A percentile compares a stretch with the other conserved stretches of the same genome.
These are phyloP conservation scores for Luzula sylvatica DNA, from an alignment of 176 grass and related monocot species.

Conservation along the genomic window DNA sequence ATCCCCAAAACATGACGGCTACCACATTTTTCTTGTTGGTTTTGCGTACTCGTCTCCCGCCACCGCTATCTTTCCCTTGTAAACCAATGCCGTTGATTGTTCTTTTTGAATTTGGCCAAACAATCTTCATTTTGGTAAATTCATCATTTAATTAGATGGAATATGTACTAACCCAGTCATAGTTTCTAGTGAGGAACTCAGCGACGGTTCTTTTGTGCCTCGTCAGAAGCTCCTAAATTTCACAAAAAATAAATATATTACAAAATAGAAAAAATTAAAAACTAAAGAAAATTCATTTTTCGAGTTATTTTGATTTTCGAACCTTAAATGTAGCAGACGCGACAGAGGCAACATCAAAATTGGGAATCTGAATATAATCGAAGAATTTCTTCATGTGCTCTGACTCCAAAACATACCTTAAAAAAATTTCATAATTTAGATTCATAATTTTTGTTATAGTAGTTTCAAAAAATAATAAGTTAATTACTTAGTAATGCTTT, in stretches of 20 bases:
- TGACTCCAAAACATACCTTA: constrained; percentile 90
- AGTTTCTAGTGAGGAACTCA: constrained; percentile 91
- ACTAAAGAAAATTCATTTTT: too few relatives aligned
- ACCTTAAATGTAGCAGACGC: constrained; percentile 93
- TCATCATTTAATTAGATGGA: constrained; percentile 19
- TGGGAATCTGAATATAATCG: constrained; percentile 91
- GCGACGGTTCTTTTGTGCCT: constrained; percentile 98
- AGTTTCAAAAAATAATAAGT: constrained; percentile 5
- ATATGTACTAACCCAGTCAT: constrained; percentile 71
- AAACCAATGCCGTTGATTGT: too few relatives aligned
- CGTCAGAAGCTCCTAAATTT: constrained; percentile 82
- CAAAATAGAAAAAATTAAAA: too few relatives aligned
- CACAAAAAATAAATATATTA: too few relatives aligned
- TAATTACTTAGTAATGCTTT: constrained; percentile 82
- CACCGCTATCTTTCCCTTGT: too few relatives aligned
- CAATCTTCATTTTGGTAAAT: too few relatives aligned
- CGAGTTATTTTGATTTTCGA: not conserved
- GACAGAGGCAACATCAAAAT: constrained; percentile 99
- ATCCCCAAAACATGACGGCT: too few relatives aligned
- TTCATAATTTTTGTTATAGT: too few relatives aligned
- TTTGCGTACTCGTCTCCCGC: too few relatives aligned
- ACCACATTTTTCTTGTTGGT: too few relatives aligned
- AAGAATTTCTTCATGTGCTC: constrained; percentile 99
- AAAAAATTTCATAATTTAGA: too few relatives aligned
- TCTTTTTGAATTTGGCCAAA: too few relatives aligned